phyloP scores from a whole-genome alignment of 805 yeast genomes.

The Gaillardinia entomophila region DNA sequence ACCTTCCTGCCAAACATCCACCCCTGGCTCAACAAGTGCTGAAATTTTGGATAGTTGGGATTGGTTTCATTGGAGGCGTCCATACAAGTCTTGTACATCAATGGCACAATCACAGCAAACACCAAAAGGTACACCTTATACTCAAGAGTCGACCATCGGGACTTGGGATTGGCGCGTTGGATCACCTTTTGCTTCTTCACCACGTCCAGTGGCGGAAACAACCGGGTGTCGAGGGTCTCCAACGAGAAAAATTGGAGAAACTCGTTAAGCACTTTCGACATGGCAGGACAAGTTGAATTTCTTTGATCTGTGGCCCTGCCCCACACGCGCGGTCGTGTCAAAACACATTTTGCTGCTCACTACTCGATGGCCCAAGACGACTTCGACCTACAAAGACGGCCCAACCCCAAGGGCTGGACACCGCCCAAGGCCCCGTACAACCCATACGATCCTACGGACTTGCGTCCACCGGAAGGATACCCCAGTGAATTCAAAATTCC shows the following conservation, averaged over 20 bases:
- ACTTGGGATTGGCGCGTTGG: slow-evolving; percentile 29
- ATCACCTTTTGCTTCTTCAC: slow-evolving; percentile 24
- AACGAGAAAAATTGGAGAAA: slow-evolving; percentile 39
- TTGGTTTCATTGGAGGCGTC: slow-evolving; percentile 72
- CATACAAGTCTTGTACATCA: slow-evolving; percentile 77
- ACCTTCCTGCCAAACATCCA: slow-evolving; percentile 90
- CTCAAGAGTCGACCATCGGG: slow-evolving; percentile 76
- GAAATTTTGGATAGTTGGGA: slow-evolving; percentile 63
- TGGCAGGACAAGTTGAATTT: too few species aligned
- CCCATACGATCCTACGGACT: slow-evolving; percentile 75
- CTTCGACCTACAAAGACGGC: slow-evolving; percentile 48
- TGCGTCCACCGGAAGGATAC: slow-evolving; percentile 77
- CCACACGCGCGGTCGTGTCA: too few species aligned
- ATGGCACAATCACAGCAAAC: slow-evolving; percentile 68
- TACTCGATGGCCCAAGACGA: neutral
- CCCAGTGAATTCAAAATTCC: slow-evolving; percentile 77
- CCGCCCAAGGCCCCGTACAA: slow-evolving; percentile 82
- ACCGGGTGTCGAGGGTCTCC: slow-evolving; percentile 48
- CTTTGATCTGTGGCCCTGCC: too few species aligned
- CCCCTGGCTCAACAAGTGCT: slow-evolving; percentile 62
- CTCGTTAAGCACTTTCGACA: neutral
- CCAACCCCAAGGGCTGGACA: slow-evolving; percentile 75
- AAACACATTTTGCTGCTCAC: too few species aligned
- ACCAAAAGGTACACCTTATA: slow-evolving; percentile 61
- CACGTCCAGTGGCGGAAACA: slow-evolving; percentile 32